Evolutionary conservation across 2,329 filamentous ascomycete species (phyloP), one percentile per base, ranked within the genome.

Genomic region (Cladophialophora chaetospira): DNA sequence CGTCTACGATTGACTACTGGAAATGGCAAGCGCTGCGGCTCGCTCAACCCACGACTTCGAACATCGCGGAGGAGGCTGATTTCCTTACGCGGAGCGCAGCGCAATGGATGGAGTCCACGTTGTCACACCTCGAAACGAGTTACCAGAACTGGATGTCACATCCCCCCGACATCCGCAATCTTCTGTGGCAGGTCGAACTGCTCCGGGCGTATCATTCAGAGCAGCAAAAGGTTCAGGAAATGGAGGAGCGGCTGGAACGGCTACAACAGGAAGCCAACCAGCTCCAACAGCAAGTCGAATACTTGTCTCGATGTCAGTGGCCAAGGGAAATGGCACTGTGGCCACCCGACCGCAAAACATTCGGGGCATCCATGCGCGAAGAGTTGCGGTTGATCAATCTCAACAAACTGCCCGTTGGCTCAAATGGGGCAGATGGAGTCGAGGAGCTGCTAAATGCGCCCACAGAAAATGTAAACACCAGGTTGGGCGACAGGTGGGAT

Each of bases 91-190:
- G 48, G 15, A 59, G 47, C 35, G 62, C 62, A 13, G 48, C 53
- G n/a, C 57, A 61, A 26, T 80, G 93, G 48, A 86, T 91, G 61
- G 83, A 84, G 49, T 85, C 88, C 63, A 82, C 92, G 28, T 78
- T 82, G 36, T 81, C 88, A 56, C 93, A 97, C 69, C 72, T 96
- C 4, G 82, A 88, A n/a, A 83, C 86, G 11, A 86, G 89, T 0
- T 96, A 86, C 69, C 79, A 82, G 5, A 87, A 89, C 38, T 97
- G 92, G 92, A 83, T 83, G 49, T 77, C 77, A 1, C 76, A 94
- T 23, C 73, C 85, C 0, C 63, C 71, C 2, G 79, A 82, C 31
- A 80, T 82, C 50, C 69, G 67, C 51, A 62, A 64, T 33, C 72
- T 77, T 17, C 58, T 69, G 13, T 80, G 77, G 77, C 75, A 75